These are phyloP conservation scores for Tardiomyces depauwii DNA, from an alignment of 1,139 yeast genomes.

Conservation along the genomic window DNA sequence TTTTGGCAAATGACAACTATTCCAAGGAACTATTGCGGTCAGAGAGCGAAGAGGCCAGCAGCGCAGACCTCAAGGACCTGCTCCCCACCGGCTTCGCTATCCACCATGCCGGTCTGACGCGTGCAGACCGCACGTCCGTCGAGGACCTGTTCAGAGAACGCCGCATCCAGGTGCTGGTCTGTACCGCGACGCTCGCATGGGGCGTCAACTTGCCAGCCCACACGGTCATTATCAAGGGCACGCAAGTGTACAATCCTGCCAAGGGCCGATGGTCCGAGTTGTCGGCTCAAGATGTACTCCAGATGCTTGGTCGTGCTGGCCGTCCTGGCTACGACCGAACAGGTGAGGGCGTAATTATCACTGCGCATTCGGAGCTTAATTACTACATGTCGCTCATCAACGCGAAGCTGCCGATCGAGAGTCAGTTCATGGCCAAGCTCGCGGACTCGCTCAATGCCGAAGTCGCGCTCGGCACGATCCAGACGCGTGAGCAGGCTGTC, in stretches of 20 bases:
- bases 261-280: constrained; percentile 80
- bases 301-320: constrained; percentile 95
- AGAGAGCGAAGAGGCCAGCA: constrained; percentile 49
- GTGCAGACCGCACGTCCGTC: constrained; percentile 61
- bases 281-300: constrained; percentile 88
- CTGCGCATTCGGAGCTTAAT: constrained; percentile 75
- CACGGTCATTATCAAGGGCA: constrained; percentile 89
- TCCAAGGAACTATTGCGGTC: constrained; percentile 56
- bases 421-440: constrained; percentile 62
- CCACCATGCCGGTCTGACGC: constrained; percentile 87
- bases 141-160: constrained; percentile 90
- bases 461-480: constrained; percentile 60
- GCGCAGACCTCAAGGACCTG: constrained; percentile 46
- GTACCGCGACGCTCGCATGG: constrained; percentile 97
- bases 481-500: constrained; percentile 52
- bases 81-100: constrained; percentile 72
- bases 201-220: constrained; percentile 98
- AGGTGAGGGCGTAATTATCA: constrained; percentile 92
- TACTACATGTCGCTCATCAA: constrained; percentile 81
- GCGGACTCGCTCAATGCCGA: constrained; percentile 83
- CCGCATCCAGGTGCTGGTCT: constrained; percentile 66
- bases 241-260: constrained; percentile 88
- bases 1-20: constrained; percentile 40
- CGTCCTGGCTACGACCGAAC: constrained; percentile 86
- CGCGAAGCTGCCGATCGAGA: constrained; percentile 87